A percentile compares a stretch with the other conserved stretches of the same genome.
Conservation (phyloP, 2,329 filamentous ascomycete genomes). For the Helicocarpus griseus region DNA sequence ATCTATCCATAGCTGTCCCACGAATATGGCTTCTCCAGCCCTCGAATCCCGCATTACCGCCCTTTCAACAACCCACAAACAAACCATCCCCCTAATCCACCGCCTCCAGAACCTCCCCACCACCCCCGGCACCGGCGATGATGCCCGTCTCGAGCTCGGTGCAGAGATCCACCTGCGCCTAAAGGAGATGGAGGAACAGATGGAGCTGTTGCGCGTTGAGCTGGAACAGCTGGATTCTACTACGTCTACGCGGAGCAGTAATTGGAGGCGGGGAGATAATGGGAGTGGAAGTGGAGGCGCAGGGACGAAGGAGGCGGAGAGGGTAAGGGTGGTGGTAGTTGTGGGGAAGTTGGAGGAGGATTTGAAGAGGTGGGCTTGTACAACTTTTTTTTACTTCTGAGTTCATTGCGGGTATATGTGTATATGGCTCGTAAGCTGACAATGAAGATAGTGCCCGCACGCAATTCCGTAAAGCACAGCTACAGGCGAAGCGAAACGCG, state of each 20-base stretch:
- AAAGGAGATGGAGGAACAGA: conserved; percentile 70
- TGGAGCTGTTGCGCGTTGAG: conserved; percentile 71
- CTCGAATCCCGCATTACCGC: conserved; percentile 42
- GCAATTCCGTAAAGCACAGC: conserved; percentile 71
- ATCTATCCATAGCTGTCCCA: no score
- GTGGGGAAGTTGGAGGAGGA: conserved; percentile 60
- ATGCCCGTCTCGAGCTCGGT: conserved; percentile 60
- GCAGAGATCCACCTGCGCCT: conserved; percentile 71
- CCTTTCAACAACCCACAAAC: conserved; percentile 45
- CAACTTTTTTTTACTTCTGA: neutral
- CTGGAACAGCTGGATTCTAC: conserved; percentile 57
- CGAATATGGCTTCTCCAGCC: conserved; percentile 29
- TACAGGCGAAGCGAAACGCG: conserved; percentile 66
- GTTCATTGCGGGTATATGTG: conserved; percentile 8
- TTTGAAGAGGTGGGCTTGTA: conserved; percentile 52
- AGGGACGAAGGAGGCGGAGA: conserved; percentile 49
- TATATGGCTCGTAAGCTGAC: conserved; percentile 23
- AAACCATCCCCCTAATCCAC: conserved; percentile 45
- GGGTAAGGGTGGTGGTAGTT: conserved; percentile 55
- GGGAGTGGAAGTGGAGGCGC: conserved; percentile 33
- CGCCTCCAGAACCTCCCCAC: conserved; percentile 51
- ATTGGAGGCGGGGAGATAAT: conserved; percentile 52
- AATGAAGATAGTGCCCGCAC: conserved; percentile 46
- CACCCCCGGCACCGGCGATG: conserved; percentile 54
- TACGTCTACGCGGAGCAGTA: conserved; percentile 28